A percentile compares a stretch with the other conserved stretches of the same genome.
Conservation (phyloP, 2,329 filamentous ascomycete species). For the Botrytis porri region DNA sequence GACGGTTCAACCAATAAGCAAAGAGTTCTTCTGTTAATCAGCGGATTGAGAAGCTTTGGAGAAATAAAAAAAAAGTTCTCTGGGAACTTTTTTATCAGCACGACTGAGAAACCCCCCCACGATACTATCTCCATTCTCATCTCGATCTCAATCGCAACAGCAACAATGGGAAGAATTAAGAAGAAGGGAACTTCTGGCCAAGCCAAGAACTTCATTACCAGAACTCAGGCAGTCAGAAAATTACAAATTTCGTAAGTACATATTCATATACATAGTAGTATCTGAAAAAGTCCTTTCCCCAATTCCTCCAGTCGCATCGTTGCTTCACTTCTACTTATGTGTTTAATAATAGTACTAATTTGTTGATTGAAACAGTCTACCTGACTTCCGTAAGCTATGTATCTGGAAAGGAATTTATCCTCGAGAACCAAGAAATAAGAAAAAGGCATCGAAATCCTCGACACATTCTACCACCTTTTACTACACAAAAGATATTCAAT, state of each 20-base stretch:
- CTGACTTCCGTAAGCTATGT: constrained; percentile 95
- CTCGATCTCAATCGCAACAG: constrained; percentile 23
- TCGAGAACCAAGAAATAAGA: constrained; percentile 92
- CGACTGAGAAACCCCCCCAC: constrained; percentile 13
- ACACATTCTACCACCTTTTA: constrained; percentile 91
- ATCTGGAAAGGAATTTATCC: constrained; percentile 99
- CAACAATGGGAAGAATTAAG: constrained; percentile 72
- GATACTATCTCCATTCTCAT: neutral
- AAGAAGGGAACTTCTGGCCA: constrained; percentile 85
- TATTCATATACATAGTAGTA: neutral
- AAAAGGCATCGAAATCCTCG: constrained; percentile 90
- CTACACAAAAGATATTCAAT: constrained; percentile 94
- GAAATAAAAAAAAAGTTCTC: constrained; percentile 20
- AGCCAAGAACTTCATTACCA: constrained; percentile 97
- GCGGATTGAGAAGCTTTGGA: constrained; percentile 10
- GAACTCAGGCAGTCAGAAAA: constrained; percentile 95
- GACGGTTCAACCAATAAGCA: constrained; percentile 18
- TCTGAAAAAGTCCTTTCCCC: neutral
- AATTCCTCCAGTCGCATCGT: neutral
- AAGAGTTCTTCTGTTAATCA: constrained; percentile 1
- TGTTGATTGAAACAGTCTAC: constrained; percentile 58
- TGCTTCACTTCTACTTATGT: neutral
- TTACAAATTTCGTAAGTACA: constrained; percentile 64
- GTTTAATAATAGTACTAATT: neutral
- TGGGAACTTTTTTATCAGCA: constrained; percentile 19